Percentiles rank a stretch among this genome's conserved stretches.
Conservation (phyloP, 306 rosid species). For the Nissolia schottii region DNA sequence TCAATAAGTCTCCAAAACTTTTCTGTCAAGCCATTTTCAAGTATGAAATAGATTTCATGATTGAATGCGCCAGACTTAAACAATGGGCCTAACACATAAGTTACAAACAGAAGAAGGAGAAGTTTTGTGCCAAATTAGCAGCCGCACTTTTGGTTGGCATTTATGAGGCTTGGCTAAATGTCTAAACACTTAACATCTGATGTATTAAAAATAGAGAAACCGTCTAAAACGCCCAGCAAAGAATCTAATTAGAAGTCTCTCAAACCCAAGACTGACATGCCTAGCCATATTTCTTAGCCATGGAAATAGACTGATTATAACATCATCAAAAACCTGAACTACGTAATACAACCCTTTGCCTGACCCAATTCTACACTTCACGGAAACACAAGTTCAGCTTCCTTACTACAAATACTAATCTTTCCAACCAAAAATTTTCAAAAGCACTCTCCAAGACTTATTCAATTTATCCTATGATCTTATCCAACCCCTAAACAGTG, state of each 20-base stretch:
- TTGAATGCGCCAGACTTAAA: not conserved
- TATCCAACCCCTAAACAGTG: not conserved
- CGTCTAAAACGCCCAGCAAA: not conserved
- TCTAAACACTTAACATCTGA: not conserved
- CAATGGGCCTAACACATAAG: not conserved
- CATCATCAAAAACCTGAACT: not conserved
- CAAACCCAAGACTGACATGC: not conserved
- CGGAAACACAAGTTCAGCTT: not conserved
- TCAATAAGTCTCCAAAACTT: not conserved
- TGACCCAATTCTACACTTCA: not conserved
- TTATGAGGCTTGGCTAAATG: not conserved
- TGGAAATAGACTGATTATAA: not conserved
- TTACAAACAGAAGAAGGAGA: not conserved
- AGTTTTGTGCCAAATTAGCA: not conserved
- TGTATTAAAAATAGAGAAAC: not conserved
- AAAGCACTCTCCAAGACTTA: not conserved
- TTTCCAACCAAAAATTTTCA: not conserved
- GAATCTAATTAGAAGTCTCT: not conserved
- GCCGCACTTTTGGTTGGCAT: not conserved
- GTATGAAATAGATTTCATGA: not conserved
- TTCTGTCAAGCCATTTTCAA: not conserved
- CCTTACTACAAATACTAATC: not conserved
- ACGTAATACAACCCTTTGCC: not conserved
- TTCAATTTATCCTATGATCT: slow-evolving; percentile 11
- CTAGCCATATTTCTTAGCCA: not conserved